Conservation (phyloP, 495 filamentous ascomycete species). For the Aspergillus sclerotiicarbonarius region DNA sequence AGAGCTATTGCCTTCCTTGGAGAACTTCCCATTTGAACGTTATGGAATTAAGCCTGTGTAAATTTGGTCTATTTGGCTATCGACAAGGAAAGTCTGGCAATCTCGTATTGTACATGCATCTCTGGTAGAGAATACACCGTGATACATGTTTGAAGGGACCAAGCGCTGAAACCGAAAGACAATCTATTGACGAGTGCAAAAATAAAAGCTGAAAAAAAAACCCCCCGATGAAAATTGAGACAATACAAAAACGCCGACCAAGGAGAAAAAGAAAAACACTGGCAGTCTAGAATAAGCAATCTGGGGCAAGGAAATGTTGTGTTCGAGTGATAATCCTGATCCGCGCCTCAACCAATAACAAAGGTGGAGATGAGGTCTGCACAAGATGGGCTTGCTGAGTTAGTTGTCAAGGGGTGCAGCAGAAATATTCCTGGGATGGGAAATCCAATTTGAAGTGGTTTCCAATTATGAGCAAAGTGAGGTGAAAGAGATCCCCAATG, state of each 20-base stretch:
- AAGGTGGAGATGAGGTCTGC: neutral
- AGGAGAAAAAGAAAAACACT: neutral
- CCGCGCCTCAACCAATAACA: neutral
- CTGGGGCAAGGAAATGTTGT: neutral
- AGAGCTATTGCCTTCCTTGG: slow-evolving; percentile 58
- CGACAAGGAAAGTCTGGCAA: neutral
- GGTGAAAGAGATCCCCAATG: neutral
- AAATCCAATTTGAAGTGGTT: neutral
- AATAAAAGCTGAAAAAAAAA: neutral
- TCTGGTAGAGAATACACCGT: too few species aligned
- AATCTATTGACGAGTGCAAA: neutral
- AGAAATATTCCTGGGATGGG: neutral
- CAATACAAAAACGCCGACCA: neutral
- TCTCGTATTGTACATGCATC: neutral
- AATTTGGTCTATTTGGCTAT: neutral
- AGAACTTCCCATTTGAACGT: slow-evolving; percentile 67
- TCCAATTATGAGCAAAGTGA: neutral
- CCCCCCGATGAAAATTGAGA: neutral
- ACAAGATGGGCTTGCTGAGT: neutral
- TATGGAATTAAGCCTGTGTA: slow-evolving; percentile 58
- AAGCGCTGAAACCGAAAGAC: neutral
- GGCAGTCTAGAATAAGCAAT: neutral
- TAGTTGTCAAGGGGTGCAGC: neutral
- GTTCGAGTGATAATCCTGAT: too few species aligned
- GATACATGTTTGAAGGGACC: neutral